Percentiles rank a stretch among this genome's conserved stretches.
Evolutionary conservation across 2,329 filamentous ascomycete species (phyloP).

Genomic region (Zarea fungicola): DNA sequence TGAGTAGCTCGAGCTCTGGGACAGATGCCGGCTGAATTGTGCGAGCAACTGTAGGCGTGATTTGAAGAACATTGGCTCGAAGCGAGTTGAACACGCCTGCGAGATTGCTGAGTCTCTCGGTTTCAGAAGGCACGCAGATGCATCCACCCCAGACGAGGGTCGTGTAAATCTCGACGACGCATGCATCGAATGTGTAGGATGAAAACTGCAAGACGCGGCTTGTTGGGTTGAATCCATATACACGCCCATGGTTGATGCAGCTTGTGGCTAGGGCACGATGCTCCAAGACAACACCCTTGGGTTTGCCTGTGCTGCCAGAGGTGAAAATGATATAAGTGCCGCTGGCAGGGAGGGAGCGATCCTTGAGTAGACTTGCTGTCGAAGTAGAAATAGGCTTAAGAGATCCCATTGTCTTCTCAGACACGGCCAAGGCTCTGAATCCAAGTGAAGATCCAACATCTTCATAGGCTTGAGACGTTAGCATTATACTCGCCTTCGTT

Average conservation of each 20-base stretch:
- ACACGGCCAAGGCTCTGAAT: not conserved
- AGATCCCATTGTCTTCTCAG: not conserved
- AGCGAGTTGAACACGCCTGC: constrained; percentile 39
- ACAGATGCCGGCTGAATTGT: not conserved
- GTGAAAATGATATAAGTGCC: constrained; percentile 23
- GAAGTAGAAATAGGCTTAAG: not conserved
- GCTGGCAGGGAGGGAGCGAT: constrained; percentile 1
- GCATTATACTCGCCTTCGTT: not conserved
- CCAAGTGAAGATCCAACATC: not conserved
- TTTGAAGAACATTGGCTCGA: constrained; percentile 40
- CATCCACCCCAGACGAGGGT: constrained; percentile 46
- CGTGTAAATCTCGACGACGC: constrained; percentile 37
- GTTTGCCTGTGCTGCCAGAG: constrained; percentile 23
- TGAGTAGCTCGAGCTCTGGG: not conserved
- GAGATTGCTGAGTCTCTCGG: constrained; percentile 41
- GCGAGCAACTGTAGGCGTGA: constrained; percentile 31
- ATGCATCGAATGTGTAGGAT: constrained; percentile 45
- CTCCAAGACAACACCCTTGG: constrained; percentile 24
- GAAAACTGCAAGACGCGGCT: constrained; percentile 51
- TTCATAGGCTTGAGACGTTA: not conserved
- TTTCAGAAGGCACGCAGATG: constrained; percentile 46
- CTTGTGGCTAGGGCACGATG: constrained; percentile 51
- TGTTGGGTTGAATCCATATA: constrained; percentile 37
- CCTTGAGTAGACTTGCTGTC: not conserved
- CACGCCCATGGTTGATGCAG: constrained; percentile 41